Conservation (phyloP, 2,329 filamentous ascomycete species). For the Boeremia exigua region DNA sequence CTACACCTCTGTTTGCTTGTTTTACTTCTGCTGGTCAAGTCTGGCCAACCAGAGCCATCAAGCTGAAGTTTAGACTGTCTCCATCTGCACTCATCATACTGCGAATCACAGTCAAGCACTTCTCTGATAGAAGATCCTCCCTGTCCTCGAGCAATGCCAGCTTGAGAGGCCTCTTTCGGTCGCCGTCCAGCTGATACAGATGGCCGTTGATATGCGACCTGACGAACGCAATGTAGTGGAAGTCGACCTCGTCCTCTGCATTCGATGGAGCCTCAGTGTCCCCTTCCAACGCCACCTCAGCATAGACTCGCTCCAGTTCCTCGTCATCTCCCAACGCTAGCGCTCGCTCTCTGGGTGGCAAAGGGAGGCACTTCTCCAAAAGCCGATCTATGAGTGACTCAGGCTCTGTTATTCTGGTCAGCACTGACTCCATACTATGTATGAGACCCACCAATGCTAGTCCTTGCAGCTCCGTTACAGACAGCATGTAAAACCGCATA, state of each 20-base stretch:
- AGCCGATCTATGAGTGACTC: conserved; percentile 23
- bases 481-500: conserved; percentile 87
- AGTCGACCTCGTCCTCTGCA: conserved; percentile 44
- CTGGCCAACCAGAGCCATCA: conserved; percentile 34
- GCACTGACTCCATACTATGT: neutral
- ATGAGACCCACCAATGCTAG: conserved; percentile 59
- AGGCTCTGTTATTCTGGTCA: conserved; percentile 14
- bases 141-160: conserved; percentile 30
- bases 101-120: conserved; percentile 28
- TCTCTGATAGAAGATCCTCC: conserved; percentile 32
- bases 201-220: conserved; percentile 27
- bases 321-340: conserved; percentile 24
- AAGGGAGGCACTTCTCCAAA: conserved; percentile 11
- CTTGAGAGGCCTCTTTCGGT: conserved; percentile 39
- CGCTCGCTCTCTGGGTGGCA: conserved; percentile 20
- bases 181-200: conserved; percentile 41
- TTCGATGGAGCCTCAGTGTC: conserved; percentile 33
- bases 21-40: neutral
- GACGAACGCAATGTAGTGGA: conserved; percentile 44
- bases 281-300: conserved; percentile 33
- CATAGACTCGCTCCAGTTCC: conserved; percentile 34
- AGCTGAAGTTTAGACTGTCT: conserved; percentile 34
- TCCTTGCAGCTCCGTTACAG: conserved; percentile 74
- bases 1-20: conserved; percentile 46
- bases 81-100: conserved; percentile 25